Conservation (phyloP, 2,329 filamentous ascomycete species). For the Pestalotiopsis sp. region DNA sequence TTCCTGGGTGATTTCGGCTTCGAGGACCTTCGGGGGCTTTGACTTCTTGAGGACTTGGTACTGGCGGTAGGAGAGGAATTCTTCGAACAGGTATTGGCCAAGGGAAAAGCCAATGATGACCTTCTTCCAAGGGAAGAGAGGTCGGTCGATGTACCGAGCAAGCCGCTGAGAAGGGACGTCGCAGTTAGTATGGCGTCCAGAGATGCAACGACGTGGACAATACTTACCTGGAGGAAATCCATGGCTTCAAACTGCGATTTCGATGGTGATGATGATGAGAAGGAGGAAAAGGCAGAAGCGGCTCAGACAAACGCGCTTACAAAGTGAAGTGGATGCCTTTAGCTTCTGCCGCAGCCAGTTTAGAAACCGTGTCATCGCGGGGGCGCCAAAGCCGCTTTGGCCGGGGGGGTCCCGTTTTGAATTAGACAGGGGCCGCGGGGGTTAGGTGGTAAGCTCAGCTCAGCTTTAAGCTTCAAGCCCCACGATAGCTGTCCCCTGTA, state of each 20-base stretch:
- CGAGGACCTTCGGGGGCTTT: conserved; percentile 80
- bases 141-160: conserved; percentile 83
- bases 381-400: neutral
- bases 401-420: neutral
- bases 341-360: conserved; percentile 15
- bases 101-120: conserved; percentile 93
- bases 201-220: too few species aligned
- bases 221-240: conserved; percentile 8
- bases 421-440: neutral
- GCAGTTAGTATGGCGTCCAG: conserved; percentile 2
- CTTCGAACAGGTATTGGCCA: conserved; percentile 87
- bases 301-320: neutral
- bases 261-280: conserved; percentile 2
- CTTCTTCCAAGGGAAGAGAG: conserved; percentile 95
- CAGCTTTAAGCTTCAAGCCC: neutral
- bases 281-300: neutral
- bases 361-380: conserved; percentile 15
- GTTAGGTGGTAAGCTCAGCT: neutral
- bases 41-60: conserved; percentile 82
- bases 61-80: conserved; percentile 85
- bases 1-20: conserved; percentile 83
- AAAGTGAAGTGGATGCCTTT: conserved; percentile 8
- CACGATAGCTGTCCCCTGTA: neutral
- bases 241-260: neutral
- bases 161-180: conserved; percentile 55